These are phyloP conservation scores for Zygosaccharomyces siamensis DNA, from an alignment of 805 yeast genomes.

Conservation along the genomic window DNA sequence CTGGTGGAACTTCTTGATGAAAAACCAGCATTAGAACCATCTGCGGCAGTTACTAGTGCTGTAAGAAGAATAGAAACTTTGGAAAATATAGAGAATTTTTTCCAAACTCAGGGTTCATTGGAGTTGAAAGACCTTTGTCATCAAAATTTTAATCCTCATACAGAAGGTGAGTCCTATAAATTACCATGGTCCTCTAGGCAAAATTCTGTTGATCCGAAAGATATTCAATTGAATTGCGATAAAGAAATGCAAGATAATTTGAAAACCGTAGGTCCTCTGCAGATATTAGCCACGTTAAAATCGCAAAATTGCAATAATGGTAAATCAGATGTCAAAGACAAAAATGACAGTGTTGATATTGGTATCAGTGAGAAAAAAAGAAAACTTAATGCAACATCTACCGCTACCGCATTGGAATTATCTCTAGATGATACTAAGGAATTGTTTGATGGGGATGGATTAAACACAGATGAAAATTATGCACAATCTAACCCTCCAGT, in stretches of 20 bases:
- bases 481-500: not conserved
- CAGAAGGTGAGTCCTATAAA: not conserved
- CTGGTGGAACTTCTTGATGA: not conserved
- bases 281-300: slow-evolving; percentile 12
- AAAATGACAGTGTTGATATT: not conserved
- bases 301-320: slow-evolving; percentile 7
- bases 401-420: not conserved
- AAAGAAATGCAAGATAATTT: slow-evolving; percentile 8
- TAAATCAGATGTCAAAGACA: slow-evolving; percentile 2
- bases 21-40: not conserved
- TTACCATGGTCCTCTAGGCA: slow-evolving; percentile 8
- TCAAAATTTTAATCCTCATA: not conserved
- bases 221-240: slow-evolving; percentile 21
- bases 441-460: not conserved
- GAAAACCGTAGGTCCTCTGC: slow-evolving; percentile 21
- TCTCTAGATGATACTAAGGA: not conserved
- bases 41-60: not conserved
- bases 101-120: slow-evolving; percentile 5
- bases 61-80: slow-evolving; percentile 19
- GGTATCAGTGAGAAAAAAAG: not conserved
- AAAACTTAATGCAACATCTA: not conserved
- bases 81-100: slow-evolving; percentile 19
- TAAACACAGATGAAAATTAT: not conserved
- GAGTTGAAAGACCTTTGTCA: slow-evolving; percentile 3
- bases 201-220: slow-evolving; percentile 20